Evolutionary conservation across 257 asterid species (phyloP), one percentile per base, ranked within the genome.

Genomic region (Craterostigma plantagineum): DNA sequence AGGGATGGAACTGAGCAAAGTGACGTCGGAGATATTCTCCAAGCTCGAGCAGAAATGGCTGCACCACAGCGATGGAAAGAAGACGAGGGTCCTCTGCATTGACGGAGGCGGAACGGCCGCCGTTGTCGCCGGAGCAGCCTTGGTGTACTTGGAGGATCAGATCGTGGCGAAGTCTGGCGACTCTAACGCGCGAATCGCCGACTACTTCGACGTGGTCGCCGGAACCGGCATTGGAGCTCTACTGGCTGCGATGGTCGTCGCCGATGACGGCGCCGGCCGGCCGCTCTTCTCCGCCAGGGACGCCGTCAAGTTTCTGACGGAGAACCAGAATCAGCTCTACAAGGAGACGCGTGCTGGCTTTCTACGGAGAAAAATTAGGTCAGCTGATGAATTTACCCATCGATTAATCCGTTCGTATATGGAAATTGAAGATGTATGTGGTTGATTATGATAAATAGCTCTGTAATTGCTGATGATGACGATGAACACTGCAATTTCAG

Each of bases 21-120:
- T 76, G 34, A 76, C 95, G 3, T 46, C 67, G 50, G 98, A 87
- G 66, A 87, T 87, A 46, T 87, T 87, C 73, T 63, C 90, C 18
- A 82, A 82, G 51, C 58, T 87, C 38, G 98, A 87, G 76, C 86
- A 82, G 72, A 76, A 87, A 38, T 87, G 98, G 98, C 48, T 87
- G 59, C 66, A 71, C 68, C 92, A 75, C 61, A 67, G 73, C 12
- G 81, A 77, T 33, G 92, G 77, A 4, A 81, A 71, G 57, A 81
- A 81, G 61, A 69, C 82, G 11, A 77, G 95, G 33, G 57, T 83
- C 35, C 57, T 90, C 43, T 72, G 81, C 58, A 72, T 90, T 10
- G 98, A 90, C 47, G 95, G 95, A 9, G 93, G 94, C 10, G 81
- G 90, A 57, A 67, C 79, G 35, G 53, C 79, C 35, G 85, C 66